Base-by-base conservation (phyloP, 768 basidiomycete species). In the Leccinum sublutescens region DNA sequence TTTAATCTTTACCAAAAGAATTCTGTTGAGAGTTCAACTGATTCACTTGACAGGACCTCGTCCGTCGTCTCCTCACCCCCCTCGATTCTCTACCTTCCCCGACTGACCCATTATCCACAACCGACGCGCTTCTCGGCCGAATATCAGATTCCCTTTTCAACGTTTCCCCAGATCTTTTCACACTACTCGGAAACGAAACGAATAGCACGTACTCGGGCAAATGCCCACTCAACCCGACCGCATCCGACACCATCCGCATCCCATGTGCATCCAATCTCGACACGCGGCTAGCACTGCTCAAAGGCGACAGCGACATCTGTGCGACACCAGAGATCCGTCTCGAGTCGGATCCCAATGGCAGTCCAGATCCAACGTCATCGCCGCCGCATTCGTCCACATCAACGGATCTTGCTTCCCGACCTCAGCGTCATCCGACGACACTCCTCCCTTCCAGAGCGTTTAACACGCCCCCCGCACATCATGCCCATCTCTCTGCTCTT, bases 51-150 rank as follows among this genome's bases (percentile, higher is more conserved):
- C 62, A 92, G 90, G 87, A 87, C 62, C 83, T 92, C 60, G 81
- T 90, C 31, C 82, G 79, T 54, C 82, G 85, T 27, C 74, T 91
- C 52, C 72, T 91, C 9, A 69, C 78, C 50, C 87, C 86, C 3
- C 78, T 89, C 49, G 69, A 75, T 10, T 65, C 69, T 4, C 68
- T 81, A 19, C 77, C 81, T 25, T 64, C 77, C 1, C 81, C 82
- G 4, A 72, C 76, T 5, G 68, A 62, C 4, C 78, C 79, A 10
- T 71, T 76, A 25, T 68, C 71, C 4, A 60, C 74, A 52, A 69
- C 71, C n/a, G 88, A 90, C 62, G 74, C 74, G 5, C 74, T 77
- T 1, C 67, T 89, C 33, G 65, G 81, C 19, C 74, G 77, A 50
- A 78, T 82, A 17, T 81, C 80, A 10, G 80, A 84, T 51, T 83